phyloP scores from a whole-genome alignment of 257 asterid species.

The Paulownia fortunei region DNA sequence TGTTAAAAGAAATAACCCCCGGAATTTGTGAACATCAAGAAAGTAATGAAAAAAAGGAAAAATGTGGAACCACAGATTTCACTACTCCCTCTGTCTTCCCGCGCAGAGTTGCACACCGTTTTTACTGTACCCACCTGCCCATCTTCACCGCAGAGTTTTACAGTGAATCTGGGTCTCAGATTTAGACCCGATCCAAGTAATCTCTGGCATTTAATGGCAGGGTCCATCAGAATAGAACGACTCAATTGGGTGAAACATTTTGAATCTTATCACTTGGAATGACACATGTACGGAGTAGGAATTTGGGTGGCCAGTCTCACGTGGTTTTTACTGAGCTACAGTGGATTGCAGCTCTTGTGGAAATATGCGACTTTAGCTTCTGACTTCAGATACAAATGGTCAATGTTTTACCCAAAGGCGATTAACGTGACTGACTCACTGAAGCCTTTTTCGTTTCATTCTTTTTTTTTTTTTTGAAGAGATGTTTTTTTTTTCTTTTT shows the following conservation, averaged over 20 bases:
- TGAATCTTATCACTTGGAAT: not conserved
- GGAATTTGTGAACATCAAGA: not conserved
- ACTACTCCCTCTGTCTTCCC: constrained; percentile 28
- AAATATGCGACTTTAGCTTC: not conserved
- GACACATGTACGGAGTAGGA: not conserved
- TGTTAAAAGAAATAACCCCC: too few relatives aligned
- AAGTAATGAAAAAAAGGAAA: constrained; percentile 4
- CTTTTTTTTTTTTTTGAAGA: too few relatives aligned
- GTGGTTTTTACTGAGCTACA: not conserved
- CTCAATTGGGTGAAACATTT: not conserved
- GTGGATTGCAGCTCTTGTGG: not conserved
- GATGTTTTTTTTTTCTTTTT: not conserved
- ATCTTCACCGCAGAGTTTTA: not conserved
- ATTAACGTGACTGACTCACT: not conserved
- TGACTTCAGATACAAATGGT: not conserved
- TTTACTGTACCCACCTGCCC: not conserved
- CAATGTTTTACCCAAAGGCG: not conserved
- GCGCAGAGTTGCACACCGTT: too few relatives aligned
- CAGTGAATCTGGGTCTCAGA: constrained; percentile 19
- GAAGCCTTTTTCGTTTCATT: not conserved
- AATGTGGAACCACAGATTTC: constrained; percentile 11
- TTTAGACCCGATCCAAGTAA: not conserved
- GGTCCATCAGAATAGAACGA: not conserved
- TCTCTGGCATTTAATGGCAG: constrained; percentile 20
- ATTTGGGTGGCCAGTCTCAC: not conserved